Percentiles rank a stretch among this genome's conserved stretches.
Conservation (phyloP, 768 basidiomycete species). For the Russula earlei region DNA sequence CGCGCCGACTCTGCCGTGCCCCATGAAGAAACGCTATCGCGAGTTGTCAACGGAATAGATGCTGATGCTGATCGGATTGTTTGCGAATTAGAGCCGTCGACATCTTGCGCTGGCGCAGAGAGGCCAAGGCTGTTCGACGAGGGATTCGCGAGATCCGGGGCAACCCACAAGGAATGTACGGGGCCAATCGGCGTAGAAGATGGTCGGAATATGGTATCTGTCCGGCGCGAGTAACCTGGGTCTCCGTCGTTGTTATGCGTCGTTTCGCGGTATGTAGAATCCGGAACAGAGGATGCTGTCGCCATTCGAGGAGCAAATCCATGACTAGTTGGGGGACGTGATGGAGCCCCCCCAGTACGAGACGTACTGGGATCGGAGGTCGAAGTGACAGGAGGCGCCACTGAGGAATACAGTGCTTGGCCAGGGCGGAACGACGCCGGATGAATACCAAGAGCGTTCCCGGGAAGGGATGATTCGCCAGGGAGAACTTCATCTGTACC, state of each 20-base stretch:
- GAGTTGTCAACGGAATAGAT: background rate
- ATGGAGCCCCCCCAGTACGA: background rate
- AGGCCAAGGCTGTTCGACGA: conserved; percentile 17
- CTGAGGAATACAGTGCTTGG: background rate
- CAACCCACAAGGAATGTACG: conserved; percentile 4
- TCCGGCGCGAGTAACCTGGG: background rate
- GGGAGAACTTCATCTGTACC: background rate
- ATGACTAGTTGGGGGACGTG: background rate
- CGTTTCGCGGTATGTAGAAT: conserved; percentile 1
- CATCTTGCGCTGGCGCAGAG: background rate
- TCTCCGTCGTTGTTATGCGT: background rate
- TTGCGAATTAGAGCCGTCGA: background rate
- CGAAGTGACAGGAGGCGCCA: background rate
- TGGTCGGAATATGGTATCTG: background rate
- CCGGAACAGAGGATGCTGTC: background rate
- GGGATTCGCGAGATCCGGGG: conserved; percentile 6
- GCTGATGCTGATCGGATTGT: background rate
- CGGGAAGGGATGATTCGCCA: background rate
- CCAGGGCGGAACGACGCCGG: background rate
- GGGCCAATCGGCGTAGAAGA: conserved; percentile 13
- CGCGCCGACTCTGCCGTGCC: conserved; percentile 3
- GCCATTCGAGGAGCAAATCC: background rate
- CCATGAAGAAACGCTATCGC: conserved; percentile 13
- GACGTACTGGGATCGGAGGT: conserved; percentile 3
- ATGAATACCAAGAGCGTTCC: conserved; percentile 14